These are phyloP conservation scores for Pseudogymnoascus sp. DNA, from an alignment of 2,329 filamentous ascomycete genomes.

Conservation along the genomic window DNA sequence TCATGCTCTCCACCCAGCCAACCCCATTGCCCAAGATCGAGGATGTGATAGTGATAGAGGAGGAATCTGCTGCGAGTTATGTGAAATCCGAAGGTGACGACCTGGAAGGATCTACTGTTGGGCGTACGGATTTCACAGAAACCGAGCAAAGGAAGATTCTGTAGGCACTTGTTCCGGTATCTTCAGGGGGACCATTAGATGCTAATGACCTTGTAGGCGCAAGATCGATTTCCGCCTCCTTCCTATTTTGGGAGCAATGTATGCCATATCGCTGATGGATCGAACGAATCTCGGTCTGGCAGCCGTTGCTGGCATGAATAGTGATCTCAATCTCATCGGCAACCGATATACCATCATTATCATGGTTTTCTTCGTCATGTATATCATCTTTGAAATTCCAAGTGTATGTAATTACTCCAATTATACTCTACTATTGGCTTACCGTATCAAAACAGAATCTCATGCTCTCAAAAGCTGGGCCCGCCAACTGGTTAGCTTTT, in stretches of 20 bases:
- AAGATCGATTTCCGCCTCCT: slow-evolving; percentile 6
- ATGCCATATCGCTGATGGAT: background rate
- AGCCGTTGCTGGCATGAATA: slow-evolving; percentile 10
- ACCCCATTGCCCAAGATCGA: background rate
- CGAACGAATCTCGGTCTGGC: background rate
- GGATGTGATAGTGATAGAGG: background rate
- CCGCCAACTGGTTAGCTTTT: slow-evolving; percentile 27
- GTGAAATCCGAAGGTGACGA: background rate
- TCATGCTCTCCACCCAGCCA: background rate
- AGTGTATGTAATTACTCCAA: background rate
- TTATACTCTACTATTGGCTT: background rate
- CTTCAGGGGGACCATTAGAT: background rate
- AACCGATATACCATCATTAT: background rate
- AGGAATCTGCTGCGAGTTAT: background rate
- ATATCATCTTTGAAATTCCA: slow-evolving; percentile 10
- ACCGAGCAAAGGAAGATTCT: background rate
- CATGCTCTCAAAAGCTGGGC: slow-evolving; percentile 26
- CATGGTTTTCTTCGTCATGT: slow-evolving; percentile 8
- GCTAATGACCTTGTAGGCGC: background rate
- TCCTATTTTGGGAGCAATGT: background rate
- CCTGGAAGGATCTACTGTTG: background rate
- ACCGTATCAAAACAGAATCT: slow-evolving; percentile 20
- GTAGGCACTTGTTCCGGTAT: background rate
- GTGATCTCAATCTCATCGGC: background rate
- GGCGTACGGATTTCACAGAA: background rate